A percentile compares a stretch with the other conserved stretches of the same genome.
phyloP scores from a whole-genome alignment of 2,329 filamentous ascomycete genomes.

The Colletotrichum phormii region DNA sequence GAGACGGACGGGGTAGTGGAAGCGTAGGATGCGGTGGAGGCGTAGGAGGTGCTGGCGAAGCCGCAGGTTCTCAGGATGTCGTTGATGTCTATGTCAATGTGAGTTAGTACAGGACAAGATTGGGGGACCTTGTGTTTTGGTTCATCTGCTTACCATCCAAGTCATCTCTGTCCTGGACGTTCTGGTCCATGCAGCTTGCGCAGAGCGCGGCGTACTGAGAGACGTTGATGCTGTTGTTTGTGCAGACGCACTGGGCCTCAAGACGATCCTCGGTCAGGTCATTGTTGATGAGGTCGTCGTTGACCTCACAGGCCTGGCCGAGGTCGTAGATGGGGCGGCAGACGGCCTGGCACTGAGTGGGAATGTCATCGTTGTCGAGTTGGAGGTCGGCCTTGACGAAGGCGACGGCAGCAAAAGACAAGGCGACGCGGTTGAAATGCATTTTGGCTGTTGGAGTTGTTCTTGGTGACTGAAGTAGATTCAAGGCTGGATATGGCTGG shows the following conservation, averaged over 20 bases:
- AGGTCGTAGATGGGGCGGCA: slow-evolving; percentile 37
- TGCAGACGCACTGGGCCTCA: slow-evolving; percentile 54
- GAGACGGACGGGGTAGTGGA: slow-evolving; percentile 29
- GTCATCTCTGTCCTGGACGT: slow-evolving; percentile 36
- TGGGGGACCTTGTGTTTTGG: not conserved
- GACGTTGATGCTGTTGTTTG: slow-evolving; percentile 55
- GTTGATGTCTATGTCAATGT: slow-evolving; percentile 32
- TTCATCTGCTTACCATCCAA: slow-evolving; percentile 35
- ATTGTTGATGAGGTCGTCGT: slow-evolving; percentile 41
- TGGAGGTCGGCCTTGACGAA: slow-evolving; percentile 34
- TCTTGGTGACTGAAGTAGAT: not conserved
- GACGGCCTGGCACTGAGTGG: slow-evolving; percentile 35
- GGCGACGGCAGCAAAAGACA: slow-evolving; percentile 32
- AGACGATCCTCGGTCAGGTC: slow-evolving; percentile 50
- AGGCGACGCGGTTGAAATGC: slow-evolving; percentile 34
- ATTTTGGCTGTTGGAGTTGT: slow-evolving; percentile 22
- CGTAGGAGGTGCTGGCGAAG: slow-evolving; percentile 37
- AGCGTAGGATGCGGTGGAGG: slow-evolving; percentile 33
- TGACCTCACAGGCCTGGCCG: slow-evolving; percentile 35
- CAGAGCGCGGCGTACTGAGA: slow-evolving; percentile 45
- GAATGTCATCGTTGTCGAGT: slow-evolving; percentile 39
- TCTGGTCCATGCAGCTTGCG: slow-evolving; percentile 39
- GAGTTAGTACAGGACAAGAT: not conserved
- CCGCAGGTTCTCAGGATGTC: slow-evolving; percentile 39
- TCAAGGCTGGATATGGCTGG: not conserved